Conservation (phyloP, 2,329 filamentous ascomycete genomes). For the Claviceps purpurea region DNA sequence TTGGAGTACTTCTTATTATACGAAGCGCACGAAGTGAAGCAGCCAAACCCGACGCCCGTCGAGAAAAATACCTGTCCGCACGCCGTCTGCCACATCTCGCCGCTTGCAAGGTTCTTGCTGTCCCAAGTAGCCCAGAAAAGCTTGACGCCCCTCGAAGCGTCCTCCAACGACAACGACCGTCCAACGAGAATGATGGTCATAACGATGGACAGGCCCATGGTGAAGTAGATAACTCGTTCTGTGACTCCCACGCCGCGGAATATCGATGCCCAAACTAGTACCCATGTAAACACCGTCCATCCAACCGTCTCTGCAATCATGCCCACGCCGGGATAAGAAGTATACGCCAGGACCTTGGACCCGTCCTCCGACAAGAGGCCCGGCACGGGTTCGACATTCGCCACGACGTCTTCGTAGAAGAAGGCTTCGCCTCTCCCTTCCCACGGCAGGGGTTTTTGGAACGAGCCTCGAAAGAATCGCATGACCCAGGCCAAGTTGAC, state of each 20-base stretch:
- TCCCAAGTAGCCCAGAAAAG: constrained; percentile 34
- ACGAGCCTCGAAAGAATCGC: constrained; percentile 43
- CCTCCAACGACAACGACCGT: constrained; percentile 37
- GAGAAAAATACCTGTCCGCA: constrained; percentile 48
- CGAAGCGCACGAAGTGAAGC: constrained; percentile 44
- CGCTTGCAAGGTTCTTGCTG: constrained; percentile 33
- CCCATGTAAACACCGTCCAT: constrained; percentile 46
- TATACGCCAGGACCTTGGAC: constrained; percentile 27
- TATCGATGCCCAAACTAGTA: constrained; percentile 45
- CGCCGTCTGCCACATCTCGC: constrained; percentile 45
- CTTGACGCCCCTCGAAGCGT: constrained; percentile 37
- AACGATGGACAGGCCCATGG: constrained; percentile 46
- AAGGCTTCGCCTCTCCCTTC: constrained; percentile 35
- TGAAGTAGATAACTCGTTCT: constrained; percentile 46
- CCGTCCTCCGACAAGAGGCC: constrained; percentile 26
- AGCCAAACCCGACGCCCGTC: constrained; percentile 44
- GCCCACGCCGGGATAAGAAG: constrained; percentile 29
- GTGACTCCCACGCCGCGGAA: constrained; percentile 45
- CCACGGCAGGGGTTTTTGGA: constrained; percentile 42
- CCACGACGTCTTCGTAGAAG: constrained; percentile 35
- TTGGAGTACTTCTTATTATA: constrained; percentile 46
- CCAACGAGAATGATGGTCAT: constrained; percentile 43
- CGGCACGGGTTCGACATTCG: constrained; percentile 28
- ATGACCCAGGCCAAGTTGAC: constrained; percentile 46
- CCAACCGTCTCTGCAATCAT: constrained; percentile 43